Evolutionary conservation across 495 filamentous ascomycete species (phyloP).

Genomic region (Penicillium chermesinum): DNA sequence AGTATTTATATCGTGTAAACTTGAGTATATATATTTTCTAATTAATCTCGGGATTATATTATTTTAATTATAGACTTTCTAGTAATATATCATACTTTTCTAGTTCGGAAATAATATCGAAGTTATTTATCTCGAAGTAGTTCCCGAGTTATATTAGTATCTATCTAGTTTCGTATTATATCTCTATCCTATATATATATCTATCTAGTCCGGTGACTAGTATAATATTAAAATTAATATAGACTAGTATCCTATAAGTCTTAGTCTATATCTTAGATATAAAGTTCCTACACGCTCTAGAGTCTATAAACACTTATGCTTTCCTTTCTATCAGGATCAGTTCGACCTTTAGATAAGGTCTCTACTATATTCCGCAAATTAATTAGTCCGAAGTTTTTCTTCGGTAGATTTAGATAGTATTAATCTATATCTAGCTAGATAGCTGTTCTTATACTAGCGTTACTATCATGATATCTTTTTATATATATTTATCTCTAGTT

Average conservation of each 20-base stretch:
- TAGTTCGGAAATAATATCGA: neutral
- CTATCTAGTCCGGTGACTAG: neutral
- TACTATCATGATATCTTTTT: too few relatives aligned
- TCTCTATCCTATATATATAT: neutral
- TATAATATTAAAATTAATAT: neutral
- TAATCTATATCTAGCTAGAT: too few relatives aligned
- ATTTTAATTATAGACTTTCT: neutral
- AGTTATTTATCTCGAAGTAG: neutral
- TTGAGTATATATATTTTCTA: neutral
- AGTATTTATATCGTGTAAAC: neutral
- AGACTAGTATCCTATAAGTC: neutral
- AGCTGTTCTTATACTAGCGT: too few relatives aligned
- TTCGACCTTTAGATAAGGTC: neutral
- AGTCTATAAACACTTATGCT: neutral
- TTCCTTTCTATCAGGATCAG: neutral
- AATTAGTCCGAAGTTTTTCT: too few relatives aligned
- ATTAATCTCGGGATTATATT: neutral
- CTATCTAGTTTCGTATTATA: neutral
- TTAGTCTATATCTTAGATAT: neutral
- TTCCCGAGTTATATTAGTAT: neutral
- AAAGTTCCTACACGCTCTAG: neutral
- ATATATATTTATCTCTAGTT: too few relatives aligned
- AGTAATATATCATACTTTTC: neutral
- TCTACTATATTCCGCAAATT: neutral
- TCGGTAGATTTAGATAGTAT: too few relatives aligned